Percentiles rank a stretch among this genome's conserved stretches.
Conservation (phyloP, 2,329 filamentous ascomycete genomes). For the Alternaria novae-zelandiae region DNA sequence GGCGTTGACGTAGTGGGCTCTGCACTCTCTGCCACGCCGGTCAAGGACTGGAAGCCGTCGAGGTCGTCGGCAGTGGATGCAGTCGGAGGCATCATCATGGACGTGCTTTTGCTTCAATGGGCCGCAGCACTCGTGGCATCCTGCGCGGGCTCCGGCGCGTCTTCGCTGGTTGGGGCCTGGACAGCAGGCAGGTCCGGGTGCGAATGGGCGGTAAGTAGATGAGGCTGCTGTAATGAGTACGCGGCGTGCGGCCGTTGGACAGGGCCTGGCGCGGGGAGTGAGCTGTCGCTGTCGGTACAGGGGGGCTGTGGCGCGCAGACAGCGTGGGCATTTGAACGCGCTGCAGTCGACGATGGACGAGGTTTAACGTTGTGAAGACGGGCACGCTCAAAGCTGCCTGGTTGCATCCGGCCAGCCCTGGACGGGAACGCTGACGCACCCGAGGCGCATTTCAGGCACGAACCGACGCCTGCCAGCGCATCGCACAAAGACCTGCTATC, state of each 20-base stretch:
- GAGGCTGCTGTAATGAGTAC: constrained; percentile 26
- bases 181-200: constrained; percentile 31
- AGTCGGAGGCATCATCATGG: constrained; percentile 30
- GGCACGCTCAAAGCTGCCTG: not conserved
- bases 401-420: not conserved
- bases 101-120: constrained; percentile 24
- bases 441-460: constrained; percentile 18
- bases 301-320: constrained; percentile 28
- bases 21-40: constrained; percentile 45
- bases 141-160: constrained; percentile 27
- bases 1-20: constrained; percentile 38
- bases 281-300: constrained; percentile 25
- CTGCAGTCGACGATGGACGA: constrained; percentile 8
- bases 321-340: constrained; percentile 33
- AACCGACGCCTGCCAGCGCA: constrained; percentile 27
- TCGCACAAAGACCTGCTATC: constrained; percentile 12
- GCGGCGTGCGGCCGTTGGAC: constrained; percentile 43
- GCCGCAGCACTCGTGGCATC: constrained; percentile 39
- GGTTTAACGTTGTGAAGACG: constrained; percentile 4
- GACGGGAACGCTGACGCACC: constrained; percentile 13
- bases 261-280: constrained; percentile 24
- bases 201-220: constrained; percentile 32
- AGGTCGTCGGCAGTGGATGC: constrained; percentile 21
- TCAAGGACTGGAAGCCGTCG: constrained; percentile 46
- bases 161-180: constrained; percentile 25